phyloP scores from a whole-genome alignment of 768 basidiomycete genomes.

The Floccularia luteovirens region DNA sequence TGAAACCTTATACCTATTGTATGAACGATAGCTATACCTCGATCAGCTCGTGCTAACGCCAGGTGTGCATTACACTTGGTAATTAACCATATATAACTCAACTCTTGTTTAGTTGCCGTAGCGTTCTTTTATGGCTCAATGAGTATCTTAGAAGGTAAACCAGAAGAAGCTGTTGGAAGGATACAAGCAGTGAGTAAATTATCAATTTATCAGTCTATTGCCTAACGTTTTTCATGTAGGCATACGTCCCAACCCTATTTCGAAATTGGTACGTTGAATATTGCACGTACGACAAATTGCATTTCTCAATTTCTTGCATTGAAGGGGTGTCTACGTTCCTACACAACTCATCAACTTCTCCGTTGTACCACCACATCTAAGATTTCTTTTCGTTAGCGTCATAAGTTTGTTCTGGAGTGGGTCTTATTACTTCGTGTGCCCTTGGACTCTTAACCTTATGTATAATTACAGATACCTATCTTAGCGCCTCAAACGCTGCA shows the following conservation, averaged over 20 bases:
- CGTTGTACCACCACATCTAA: conserved; percentile 67
- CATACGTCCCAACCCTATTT: conserved; percentile 65
- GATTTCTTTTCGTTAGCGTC: conserved; percentile 66
- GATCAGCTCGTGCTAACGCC: conserved; percentile 81
- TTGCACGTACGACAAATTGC: neutral
- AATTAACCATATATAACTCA: neutral
- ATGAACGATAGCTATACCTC: conserved; percentile 52
- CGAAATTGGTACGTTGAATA: conserved; percentile 56
- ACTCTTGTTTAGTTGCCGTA: conserved; percentile 27
- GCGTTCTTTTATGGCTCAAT: conserved; percentile 61
- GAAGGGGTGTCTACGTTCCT: conserved; percentile 63
- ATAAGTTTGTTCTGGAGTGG: conserved; percentile 81
- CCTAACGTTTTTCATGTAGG: conserved; percentile 23
- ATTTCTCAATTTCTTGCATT: neutral
- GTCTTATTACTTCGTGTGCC: conserved; percentile 15
- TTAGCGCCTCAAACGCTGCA: conserved; percentile 50
- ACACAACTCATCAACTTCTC: conserved; percentile 77
- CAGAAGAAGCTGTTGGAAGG: conserved; percentile 37
- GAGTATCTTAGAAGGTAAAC: conserved; percentile 75
- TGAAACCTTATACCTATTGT: neutral
- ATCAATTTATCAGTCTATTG: neutral
- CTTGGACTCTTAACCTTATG: conserved; percentile 1
- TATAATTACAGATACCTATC: conserved; percentile 44
- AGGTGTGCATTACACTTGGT: conserved; percentile 22
- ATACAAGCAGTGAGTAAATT: conserved; percentile 29